phyloP scores from a whole-genome alignment of 78 protist genomes.

The Bodo saltans region DNA sequence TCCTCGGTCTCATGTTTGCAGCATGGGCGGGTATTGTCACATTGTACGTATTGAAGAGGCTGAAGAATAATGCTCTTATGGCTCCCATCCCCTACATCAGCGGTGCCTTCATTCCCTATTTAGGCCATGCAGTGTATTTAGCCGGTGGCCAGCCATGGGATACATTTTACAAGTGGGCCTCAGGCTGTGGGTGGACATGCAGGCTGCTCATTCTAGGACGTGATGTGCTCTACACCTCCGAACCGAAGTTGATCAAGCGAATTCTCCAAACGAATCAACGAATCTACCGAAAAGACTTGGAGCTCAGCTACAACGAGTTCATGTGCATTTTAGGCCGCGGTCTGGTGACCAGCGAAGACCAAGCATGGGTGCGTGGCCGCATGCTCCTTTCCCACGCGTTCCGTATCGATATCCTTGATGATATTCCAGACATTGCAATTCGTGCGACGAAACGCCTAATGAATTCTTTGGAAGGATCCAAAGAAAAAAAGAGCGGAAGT shows the following conservation, averaged over 20 bases:
- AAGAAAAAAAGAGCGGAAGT: no score
- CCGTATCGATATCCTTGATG: constrained; percentile 1
- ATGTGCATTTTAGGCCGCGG: constrained; percentile 17
- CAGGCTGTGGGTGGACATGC: background rate
- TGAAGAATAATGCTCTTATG: no score
- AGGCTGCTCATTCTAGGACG: background rate
- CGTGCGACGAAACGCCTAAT: background rate
- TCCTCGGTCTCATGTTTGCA: no score
- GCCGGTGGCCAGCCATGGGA: constrained; percentile 7
- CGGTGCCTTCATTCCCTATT: no score
- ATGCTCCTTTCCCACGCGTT: background rate
- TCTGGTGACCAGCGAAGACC: constrained; percentile 18
- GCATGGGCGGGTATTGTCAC: no score
- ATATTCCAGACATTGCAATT: background rate
- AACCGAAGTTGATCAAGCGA: background rate
- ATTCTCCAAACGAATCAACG: background rate
- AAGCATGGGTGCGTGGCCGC: background rate
- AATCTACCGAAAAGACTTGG: constrained; percentile 20
- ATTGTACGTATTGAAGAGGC: no score
- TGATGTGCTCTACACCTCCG: background rate
- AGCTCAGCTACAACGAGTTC: background rate
- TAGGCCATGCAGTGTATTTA: constrained; percentile 14
- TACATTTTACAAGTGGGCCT: background rate
- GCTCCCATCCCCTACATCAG: no score
- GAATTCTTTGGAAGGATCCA: background rate